Conservation (phyloP, 108 stramenopile genomes). For the Craspedostauros australis region DNA sequence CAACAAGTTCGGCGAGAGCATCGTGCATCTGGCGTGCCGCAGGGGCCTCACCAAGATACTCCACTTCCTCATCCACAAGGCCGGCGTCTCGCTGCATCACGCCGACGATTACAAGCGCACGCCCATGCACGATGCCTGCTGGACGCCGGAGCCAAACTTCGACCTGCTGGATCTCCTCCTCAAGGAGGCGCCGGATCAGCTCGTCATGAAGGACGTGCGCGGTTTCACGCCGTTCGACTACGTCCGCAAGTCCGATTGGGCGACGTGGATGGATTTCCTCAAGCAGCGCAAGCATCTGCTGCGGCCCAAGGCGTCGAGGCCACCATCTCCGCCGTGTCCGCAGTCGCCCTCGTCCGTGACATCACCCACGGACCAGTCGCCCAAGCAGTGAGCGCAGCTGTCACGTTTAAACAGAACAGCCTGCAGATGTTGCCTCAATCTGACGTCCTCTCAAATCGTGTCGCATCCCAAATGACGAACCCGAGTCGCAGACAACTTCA, state of each 20-base stretch:
- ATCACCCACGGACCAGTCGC: no score
- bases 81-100: constrained; percentile 6
- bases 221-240: constrained; percentile 78
- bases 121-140: constrained; percentile 58
- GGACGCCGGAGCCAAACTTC: constrained; percentile 42
- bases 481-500: no score
- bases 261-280: constrained; percentile 24
- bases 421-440: no score
- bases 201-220: constrained; percentile 57
- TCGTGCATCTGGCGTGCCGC: constrained; percentile 49
- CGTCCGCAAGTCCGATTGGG: constrained; percentile 58
- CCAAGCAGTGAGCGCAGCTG: no score
- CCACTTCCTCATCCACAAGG: constrained; percentile 26
- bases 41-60: constrained; percentile 31
- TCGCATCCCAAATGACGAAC: no score
- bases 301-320: no score
- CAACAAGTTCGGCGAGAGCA: constrained; percentile 50
- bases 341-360: no score
- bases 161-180: constrained; percentile 35
- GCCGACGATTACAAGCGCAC: constrained; percentile 52
- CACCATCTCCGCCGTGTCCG: no score
- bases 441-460: no score
- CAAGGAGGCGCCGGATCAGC: constrained; percentile 29
- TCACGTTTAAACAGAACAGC: no score
- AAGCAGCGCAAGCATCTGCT: constrained; percentile 8